Conservation (phyloP, 805 yeast species). For the Myxozyma monticola region DNA sequence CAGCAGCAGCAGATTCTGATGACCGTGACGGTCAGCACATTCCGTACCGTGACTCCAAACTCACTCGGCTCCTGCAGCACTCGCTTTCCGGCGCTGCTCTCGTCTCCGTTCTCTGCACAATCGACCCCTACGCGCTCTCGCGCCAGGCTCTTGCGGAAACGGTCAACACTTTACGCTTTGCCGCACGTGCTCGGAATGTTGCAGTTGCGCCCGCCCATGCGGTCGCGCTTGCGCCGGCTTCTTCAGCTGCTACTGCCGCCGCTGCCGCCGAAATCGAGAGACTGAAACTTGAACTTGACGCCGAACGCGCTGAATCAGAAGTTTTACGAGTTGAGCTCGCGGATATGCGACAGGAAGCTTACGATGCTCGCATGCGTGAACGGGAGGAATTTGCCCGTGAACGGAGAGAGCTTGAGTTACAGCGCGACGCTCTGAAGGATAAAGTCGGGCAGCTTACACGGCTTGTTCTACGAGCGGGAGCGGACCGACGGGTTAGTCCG, state of each 20-base stretch:
- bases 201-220: slow-evolving; percentile 61
- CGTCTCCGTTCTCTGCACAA: slow-evolving; percentile 83
- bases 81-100: slow-evolving; percentile 85
- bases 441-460: slow-evolving; percentile 28
- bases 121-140: slow-evolving; percentile 56
- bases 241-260: slow-evolving; percentile 38
- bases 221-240: slow-evolving; percentile 41
- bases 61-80: slow-evolving; percentile 87
- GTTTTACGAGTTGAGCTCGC: slow-evolving; percentile 39
- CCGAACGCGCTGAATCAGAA: slow-evolving; percentile 56
- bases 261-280: slow-evolving; percentile 50
- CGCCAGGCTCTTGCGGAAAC: slow-evolving; percentile 70
- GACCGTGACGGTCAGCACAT: slow-evolving; percentile 55
- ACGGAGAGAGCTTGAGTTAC: slow-evolving; percentile 26
- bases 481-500: background rate
- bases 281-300: slow-evolving; percentile 60
- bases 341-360: slow-evolving; percentile 19
- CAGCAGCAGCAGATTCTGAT: background rate
- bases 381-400: slow-evolving; percentile 17
- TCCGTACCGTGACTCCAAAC: slow-evolving; percentile 90
- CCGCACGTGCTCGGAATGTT: slow-evolving; percentile 88
- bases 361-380: slow-evolving; percentile 5
- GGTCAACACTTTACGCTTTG: slow-evolving; percentile 82
- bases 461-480: slow-evolving; percentile 12
- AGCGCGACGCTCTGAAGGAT: slow-evolving; percentile 28